A percentile compares a stretch with the other conserved stretches of the same genome.
These are phyloP conservation scores for Cyberlindnera suaveolens DNA, from an alignment of 805 yeast genomes.

Conservation along the genomic window DNA sequence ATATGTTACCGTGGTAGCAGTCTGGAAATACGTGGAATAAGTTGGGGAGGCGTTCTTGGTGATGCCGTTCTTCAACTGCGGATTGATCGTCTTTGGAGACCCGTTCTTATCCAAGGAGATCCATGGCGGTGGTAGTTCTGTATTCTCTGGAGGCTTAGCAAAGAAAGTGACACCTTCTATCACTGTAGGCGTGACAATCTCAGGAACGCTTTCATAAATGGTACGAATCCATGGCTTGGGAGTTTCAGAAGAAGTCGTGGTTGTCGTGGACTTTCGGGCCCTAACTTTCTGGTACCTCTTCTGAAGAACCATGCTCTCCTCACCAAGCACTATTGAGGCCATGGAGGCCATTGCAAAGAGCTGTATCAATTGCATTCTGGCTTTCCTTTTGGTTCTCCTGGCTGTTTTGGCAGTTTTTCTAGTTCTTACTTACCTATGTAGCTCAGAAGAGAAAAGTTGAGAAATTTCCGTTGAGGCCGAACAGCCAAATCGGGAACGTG, in stretches of 20 bases:
- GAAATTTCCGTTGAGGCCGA: no score
- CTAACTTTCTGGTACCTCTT: slow-evolving; percentile 27
- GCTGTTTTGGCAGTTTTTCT: no score
- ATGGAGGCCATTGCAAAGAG: background rate
- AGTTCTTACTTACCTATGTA: no score
- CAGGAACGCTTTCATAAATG: slow-evolving; percentile 46
- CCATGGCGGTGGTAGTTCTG: slow-evolving; percentile 77
- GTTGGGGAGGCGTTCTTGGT: slow-evolving; percentile 64
- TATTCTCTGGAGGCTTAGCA: slow-evolving; percentile 38
- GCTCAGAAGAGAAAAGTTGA: no score
- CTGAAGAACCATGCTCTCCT: slow-evolving; percentile 9
- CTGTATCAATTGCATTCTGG: background rate
- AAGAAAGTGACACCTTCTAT: slow-evolving; percentile 50
- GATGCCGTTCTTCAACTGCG: slow-evolving; percentile 67
- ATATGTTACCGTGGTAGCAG: slow-evolving; percentile 52
- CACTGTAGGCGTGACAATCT: slow-evolving; percentile 66
- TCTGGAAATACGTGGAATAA: slow-evolving; percentile 71
- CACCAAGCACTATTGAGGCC: background rate
- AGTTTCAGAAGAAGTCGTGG: slow-evolving; percentile 29
- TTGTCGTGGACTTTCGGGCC: slow-evolving; percentile 25
- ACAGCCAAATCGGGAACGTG: no score
- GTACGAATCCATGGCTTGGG: slow-evolving; percentile 73
- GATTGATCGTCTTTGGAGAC: slow-evolving; percentile 70
- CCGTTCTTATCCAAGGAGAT: slow-evolving; percentile 72
- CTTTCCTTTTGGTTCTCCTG: no score